Percentiles rank a stretch among this genome's conserved stretches.
These are phyloP conservation scores for Fusarium sp. DNA, from an alignment of 2,329 filamentous ascomycete genomes.

Conservation along the genomic window DNA sequence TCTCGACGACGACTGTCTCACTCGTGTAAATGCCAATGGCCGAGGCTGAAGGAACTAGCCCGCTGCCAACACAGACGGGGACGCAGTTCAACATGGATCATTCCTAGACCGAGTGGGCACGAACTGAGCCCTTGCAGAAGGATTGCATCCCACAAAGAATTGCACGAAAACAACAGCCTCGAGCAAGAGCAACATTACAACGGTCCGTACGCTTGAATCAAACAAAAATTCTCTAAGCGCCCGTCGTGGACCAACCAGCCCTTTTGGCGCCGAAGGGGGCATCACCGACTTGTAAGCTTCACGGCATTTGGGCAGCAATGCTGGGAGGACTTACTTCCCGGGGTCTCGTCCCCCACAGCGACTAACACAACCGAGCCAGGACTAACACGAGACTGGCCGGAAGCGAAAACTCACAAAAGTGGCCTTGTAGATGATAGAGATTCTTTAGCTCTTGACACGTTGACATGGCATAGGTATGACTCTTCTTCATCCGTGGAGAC, in stretches of 20 bases:
- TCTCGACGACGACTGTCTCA: conserved; percentile 8
- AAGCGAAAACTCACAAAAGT: conserved; percentile 4
- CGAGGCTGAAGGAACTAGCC: conserved; percentile 18
- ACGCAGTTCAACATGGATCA: conserved; percentile 22
- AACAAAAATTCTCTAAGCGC: conserved; percentile 34
- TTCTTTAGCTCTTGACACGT: conserved; percentile 37
- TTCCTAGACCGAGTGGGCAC: conserved; percentile 22
- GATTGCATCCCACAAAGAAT: conserved; percentile 16
- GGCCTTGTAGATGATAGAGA: conserved; percentile 22
- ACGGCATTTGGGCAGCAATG: conserved; percentile 41
- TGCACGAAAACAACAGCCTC: not conserved
- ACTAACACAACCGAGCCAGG: conserved; percentile 16
- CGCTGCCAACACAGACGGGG: conserved; percentile 36
- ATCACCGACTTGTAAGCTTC: conserved; percentile 32
- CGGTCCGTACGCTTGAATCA: not conserved
- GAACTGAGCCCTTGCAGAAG: conserved; percentile 27
- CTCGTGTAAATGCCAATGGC: conserved; percentile 26
- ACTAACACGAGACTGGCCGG: not conserved
- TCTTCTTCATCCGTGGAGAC: conserved; percentile 24
- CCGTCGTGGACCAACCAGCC: conserved; percentile 34
- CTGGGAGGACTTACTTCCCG: conserved; percentile 12
- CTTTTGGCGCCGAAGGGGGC: conserved; percentile 29
- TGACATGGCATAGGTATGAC: conserved; percentile 25
- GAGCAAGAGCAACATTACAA: conserved; percentile 2
- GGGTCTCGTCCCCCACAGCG: conserved; percentile 26